A percentile compares a stretch with the other conserved stretches of the same genome.
phyloP scores from a whole-genome alignment of 1,284 basidiomycete genomes.

The Trametes pubescens region DNA sequence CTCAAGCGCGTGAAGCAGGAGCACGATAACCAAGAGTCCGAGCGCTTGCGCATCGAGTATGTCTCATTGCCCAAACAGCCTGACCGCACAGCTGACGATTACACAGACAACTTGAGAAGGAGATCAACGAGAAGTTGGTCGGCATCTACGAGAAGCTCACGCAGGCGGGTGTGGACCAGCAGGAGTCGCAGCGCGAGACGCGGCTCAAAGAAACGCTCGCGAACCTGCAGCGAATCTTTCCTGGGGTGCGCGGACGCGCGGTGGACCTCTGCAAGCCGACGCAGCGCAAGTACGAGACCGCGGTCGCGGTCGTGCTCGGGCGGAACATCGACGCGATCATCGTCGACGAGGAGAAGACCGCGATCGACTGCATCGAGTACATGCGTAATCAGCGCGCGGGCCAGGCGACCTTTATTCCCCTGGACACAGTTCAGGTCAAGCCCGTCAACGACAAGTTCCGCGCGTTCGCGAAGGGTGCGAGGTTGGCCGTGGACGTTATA shows the following conservation, averaged over 20 bases:
- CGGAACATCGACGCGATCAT: conserved; percentile 96
- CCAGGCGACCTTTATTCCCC: conserved; percentile 96
- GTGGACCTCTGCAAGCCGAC: conserved; percentile 95
- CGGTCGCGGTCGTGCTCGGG: conserved; percentile 95
- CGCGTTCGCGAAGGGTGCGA: conserved; percentile 89
- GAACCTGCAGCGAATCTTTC: conserved; percentile 88
- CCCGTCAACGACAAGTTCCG: conserved; percentile 95
- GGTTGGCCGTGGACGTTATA: conserved; percentile 95
- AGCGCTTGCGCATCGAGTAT: too few species aligned
- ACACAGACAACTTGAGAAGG: conserved; percentile 84
- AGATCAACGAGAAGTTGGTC: conserved; percentile 91
- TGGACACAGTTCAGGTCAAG: conserved; percentile 96
- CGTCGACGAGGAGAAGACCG: conserved; percentile 96
- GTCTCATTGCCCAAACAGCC: not conserved
- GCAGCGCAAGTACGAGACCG: conserved; percentile 91
- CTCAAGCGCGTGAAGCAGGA: conserved; percentile 71
- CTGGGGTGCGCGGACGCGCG: conserved; percentile 92
- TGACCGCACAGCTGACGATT: not conserved
- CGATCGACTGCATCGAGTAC: conserved; percentile 98
- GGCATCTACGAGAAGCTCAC: conserved; percentile 86
- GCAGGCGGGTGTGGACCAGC: conserved; percentile 87
- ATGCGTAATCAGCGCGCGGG: conserved; percentile 95
- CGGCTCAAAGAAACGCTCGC: conserved; percentile 88
- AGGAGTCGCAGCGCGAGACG: conserved; percentile 86
- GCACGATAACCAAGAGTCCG: conserved; percentile 42